Percentiles rank a stretch among this genome's conserved stretches.
Conservation (phyloP, 2,329 filamentous ascomycete species). For the Ophiosphaerella korrae region DNA sequence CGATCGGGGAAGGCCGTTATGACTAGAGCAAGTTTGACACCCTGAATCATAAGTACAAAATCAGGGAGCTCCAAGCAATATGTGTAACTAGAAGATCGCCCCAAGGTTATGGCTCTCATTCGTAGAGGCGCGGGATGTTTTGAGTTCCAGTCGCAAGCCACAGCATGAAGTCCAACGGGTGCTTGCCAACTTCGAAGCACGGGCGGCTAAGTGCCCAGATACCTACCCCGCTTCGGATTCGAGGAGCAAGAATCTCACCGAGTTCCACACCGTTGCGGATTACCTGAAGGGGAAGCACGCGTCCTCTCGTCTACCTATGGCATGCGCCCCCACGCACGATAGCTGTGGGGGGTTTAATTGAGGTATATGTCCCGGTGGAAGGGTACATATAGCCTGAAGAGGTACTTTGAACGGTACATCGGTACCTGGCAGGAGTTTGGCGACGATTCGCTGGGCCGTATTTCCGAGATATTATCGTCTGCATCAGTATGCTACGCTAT, state of each 20-base stretch:
- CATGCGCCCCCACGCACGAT: conserved; percentile 8
- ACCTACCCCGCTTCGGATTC: not conserved
- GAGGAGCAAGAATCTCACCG: not conserved
- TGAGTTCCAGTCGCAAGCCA: not conserved
- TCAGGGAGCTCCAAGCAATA: conserved; percentile 5
- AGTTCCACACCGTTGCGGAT: not conserved
- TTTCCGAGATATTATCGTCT: not conserved
- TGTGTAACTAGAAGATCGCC: conserved; percentile 14
- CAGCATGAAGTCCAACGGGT: not conserved
- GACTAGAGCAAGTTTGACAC: not conserved
- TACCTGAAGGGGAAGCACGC: not conserved
- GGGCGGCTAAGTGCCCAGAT: not conserved
- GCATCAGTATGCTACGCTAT: conserved; percentile 1
- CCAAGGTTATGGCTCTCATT: conserved; percentile 10
- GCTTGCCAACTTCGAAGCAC: not conserved
- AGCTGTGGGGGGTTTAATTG: conserved; percentile 3
- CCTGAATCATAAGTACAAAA: not conserved
- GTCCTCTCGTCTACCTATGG: not conserved
- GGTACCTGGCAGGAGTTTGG: conserved; percentile 8
- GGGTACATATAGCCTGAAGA: conserved; percentile 13
- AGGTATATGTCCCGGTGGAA: not conserved
- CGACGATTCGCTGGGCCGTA: conserved; percentile 2
- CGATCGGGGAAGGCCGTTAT: conserved; percentile 3
- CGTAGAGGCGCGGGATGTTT: conserved; percentile 8
- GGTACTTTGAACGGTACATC: not conserved